Evolutionary conservation across 371 early-diverging fungal genomes (phyloP).

Genomic region (Fennellomyces sp.): DNA sequence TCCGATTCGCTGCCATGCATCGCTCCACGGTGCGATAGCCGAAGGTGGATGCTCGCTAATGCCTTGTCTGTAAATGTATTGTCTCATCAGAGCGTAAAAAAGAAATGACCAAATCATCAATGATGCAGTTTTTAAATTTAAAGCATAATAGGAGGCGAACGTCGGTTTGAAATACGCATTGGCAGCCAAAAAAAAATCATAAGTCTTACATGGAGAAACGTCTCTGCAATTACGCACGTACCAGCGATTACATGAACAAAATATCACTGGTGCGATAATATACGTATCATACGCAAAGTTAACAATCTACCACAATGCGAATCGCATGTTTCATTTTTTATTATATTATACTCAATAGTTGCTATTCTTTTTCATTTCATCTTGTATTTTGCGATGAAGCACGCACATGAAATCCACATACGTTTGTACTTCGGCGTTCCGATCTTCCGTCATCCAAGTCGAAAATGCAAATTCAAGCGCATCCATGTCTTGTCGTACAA

Average conservation of each 20-base stretch:
- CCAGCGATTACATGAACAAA: too few relatives aligned
- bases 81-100: background rate
- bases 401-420: conserved; percentile 94
- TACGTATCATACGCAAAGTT: too few relatives aligned
- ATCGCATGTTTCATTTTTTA: background rate
- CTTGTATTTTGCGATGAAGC: conserved; percentile 89
- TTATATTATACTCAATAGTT: conserved; percentile 17
- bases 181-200: too few relatives aligned
- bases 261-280: too few relatives aligned
- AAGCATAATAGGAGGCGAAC: background rate
- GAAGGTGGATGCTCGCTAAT: conserved; percentile 11
- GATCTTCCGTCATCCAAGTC: conserved; percentile 81
- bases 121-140: background rate
- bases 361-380: conserved; percentile 61
- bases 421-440: conserved; percentile 86
- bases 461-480: conserved; percentile 70
- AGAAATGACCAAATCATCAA: background rate
- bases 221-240: too few relatives aligned
- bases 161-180: too few relatives aligned
- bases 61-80: conserved; percentile 3
- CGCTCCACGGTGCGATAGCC: conserved; percentile 13
- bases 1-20: conserved; percentile 28
- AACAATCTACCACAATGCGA: background rate
- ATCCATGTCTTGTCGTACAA: conserved; percentile 67
- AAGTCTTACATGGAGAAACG: too few relatives aligned